Conservation (phyloP, 2,329 filamentous ascomycete genomes). For the Elsinoe perseae region DNA sequence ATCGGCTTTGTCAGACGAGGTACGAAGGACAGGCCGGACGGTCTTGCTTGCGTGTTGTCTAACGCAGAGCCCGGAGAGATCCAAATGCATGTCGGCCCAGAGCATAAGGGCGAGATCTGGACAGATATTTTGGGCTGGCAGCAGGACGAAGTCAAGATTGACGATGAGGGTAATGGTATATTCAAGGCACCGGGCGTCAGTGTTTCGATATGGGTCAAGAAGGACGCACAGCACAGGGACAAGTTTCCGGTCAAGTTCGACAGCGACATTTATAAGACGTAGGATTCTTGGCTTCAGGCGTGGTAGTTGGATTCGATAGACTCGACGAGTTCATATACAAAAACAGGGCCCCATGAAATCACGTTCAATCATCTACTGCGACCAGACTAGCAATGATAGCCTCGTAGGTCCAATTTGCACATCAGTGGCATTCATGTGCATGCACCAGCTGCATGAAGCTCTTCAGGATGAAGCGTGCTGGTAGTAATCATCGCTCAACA, state of each 20-base stretch:
- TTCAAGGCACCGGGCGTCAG: constrained; percentile 50
- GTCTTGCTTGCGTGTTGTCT: constrained; percentile 44
- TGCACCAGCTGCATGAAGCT: too few species aligned
- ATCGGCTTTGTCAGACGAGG: constrained; percentile 53
- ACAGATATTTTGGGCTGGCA: constrained; percentile 55
- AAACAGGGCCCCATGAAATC: too few species aligned
- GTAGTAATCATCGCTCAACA: too few species aligned
- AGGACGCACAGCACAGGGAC: constrained; percentile 47
- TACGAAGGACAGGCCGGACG: constrained; percentile 41
- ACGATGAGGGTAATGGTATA: constrained; percentile 49
- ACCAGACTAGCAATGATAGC: too few species aligned
- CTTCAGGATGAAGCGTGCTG: too few species aligned
- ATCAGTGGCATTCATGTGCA: too few species aligned
- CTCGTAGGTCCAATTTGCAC: too few species aligned
- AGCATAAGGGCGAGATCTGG: constrained; percentile 49
- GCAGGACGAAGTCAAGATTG: constrained; percentile 50
- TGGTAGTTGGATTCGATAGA: neutral
- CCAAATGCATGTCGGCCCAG: constrained; percentile 54
- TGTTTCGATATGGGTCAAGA: constrained; percentile 55
- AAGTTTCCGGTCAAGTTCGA: constrained; percentile 33
- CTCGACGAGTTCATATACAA: too few species aligned
- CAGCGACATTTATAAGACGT: constrained; percentile 19
- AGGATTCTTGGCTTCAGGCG: neutral
- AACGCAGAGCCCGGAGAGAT: constrained; percentile 34
- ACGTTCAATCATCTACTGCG: too few species aligned